phyloP scores from a whole-genome alignment of 2,329 filamentous ascomycete species.

The Aspergillus pseudoterreus region DNA sequence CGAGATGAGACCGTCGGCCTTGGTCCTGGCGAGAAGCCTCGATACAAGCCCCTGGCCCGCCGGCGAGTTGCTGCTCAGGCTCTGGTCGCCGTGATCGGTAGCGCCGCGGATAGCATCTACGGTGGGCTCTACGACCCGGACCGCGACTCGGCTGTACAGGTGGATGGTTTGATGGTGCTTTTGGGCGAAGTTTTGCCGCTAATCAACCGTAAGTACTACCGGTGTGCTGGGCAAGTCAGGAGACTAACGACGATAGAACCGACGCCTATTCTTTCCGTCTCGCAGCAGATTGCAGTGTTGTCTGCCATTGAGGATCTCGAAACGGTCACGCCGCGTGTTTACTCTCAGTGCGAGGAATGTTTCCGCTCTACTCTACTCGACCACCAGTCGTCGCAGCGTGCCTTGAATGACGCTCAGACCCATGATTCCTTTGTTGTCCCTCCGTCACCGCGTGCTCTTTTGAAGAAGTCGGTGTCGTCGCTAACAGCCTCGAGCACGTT shows the following conservation, averaged over 20 bases:
- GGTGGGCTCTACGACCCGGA: slow-evolving; percentile 82
- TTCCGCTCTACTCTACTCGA: slow-evolving; percentile 72
- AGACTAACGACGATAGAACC: slow-evolving; percentile 42
- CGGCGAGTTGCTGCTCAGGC: slow-evolving; percentile 69
- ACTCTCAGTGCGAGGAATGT: slow-evolving; percentile 71
- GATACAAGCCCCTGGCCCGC: slow-evolving; percentile 53
- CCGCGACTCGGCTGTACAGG: slow-evolving; percentile 77
- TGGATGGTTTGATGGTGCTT: slow-evolving; percentile 79
- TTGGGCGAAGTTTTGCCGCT: slow-evolving; percentile 81
- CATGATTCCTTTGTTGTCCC: slow-evolving; percentile 23
- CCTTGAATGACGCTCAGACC: slow-evolving; percentile 7
- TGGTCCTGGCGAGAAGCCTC: slow-evolving; percentile 37
- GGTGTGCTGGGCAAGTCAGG: background rate
- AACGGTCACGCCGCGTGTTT: slow-evolving; percentile 70
- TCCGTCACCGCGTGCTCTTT: slow-evolving; percentile 61
- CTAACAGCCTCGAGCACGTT: slow-evolving; percentile 58
- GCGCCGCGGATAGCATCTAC: slow-evolving; percentile 83
- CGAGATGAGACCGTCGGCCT: slow-evolving; percentile 62
- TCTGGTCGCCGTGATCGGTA: slow-evolving; percentile 77
- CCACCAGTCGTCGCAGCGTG: slow-evolving; percentile 54
- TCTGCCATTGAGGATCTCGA: slow-evolving; percentile 77
- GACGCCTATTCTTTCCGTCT: slow-evolving; percentile 59
- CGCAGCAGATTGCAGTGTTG: slow-evolving; percentile 71
- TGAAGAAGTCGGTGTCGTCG: slow-evolving; percentile 60
- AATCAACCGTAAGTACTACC: slow-evolving; percentile 52